Evolutionary conservation across 495 filamentous ascomycete genomes (phyloP), one percentile per base, ranked within the genome.

Genomic region (Rhypophila decipiens): DNA sequence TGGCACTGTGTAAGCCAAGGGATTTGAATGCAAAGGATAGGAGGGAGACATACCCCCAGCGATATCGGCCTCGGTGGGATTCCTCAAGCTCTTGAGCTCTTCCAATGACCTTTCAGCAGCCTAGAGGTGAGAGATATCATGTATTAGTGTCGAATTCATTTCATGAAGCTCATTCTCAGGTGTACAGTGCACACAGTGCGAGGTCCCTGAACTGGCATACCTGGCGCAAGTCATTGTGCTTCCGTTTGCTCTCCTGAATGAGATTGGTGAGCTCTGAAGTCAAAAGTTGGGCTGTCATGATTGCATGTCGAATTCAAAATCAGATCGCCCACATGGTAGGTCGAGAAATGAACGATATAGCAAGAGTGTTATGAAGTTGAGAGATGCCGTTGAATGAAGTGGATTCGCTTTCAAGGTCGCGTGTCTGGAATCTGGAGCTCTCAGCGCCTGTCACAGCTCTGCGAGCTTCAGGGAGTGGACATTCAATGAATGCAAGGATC

Each of bases 241-340:
- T 97, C 51, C 90, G 80, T 66, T 94, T 95, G 57, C 89, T 90
- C 65, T 98, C 93, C 61, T 96, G 90, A 44, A 96, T 86, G 56
- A 98, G 79, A 67, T 86, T 95, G 56, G 85, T 76, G 55, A 98
- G 83, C 75, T 98, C 93, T 40, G 84, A 80, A 54, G 84, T 84
- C 52, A 98, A 78, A 47, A 97, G 80, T 73, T 94, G 88, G 47
- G 90, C 82, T 59, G 88, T 95, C 93, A 98, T 98, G 61, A 78
- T 84, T 57, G 58, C 61, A 56, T 63, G 50, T 46, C 51, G 44
- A 35, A 38, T 27, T 35, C 17, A 10, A 13, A 8, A 9, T n/a
- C n/a, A n/a, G n/a, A n/a, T n/a, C n/a, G n/a, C n/a, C n/a, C n/a
- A n/a, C n/a, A n/a, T n/a, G n/a, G n/a, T n/a, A n/a, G n/a, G n/a